A percentile compares a stretch with the other conserved stretches of the same genome.
Evolutionary conservation across 495 filamentous ascomycete species (phyloP).

Genomic region (Aspergillus incahuasiensis): DNA sequence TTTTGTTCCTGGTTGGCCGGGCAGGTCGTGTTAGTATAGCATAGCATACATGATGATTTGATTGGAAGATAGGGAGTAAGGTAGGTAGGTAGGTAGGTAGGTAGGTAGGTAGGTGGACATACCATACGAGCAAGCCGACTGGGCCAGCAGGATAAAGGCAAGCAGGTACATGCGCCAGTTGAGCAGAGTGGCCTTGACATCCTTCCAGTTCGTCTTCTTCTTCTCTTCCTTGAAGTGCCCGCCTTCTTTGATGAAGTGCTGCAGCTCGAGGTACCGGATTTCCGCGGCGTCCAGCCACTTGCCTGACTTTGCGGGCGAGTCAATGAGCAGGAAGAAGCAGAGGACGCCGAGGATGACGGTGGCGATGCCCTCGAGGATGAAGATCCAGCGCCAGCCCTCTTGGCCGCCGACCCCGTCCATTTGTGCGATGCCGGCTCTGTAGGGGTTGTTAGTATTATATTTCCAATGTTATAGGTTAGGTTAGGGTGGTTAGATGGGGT

Average conservation of each 20-base stretch:
- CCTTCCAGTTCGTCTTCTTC: conserved; percentile 17
- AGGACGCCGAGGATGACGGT: conserved; percentile 51
- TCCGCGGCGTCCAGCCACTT: conserved; percentile 23
- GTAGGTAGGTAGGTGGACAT: background rate
- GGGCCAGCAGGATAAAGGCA: conserved; percentile 26
- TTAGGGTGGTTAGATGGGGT: background rate
- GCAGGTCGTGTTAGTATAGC: too few relatives aligned
- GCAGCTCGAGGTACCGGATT: conserved; percentile 24
- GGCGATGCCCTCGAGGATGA: conserved; percentile 53
- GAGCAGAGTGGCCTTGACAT: conserved; percentile 16
- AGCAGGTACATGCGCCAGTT: conserved; percentile 30
- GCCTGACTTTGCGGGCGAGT: conserved; percentile 18
- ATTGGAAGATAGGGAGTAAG: background rate
- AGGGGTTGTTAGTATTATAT: background rate
- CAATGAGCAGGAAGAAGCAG: conserved; percentile 47
- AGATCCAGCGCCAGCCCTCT: conserved; percentile 71
- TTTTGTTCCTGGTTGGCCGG: conserved; percentile 8
- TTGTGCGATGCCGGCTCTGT: conserved; percentile 51
- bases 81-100: too few relatives aligned
- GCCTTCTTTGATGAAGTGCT: conserved; percentile 28
- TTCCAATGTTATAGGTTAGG: too few relatives aligned
- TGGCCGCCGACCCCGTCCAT: conserved; percentile 60
- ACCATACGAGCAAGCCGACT: conserved; percentile 25
- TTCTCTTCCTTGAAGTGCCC: conserved; percentile 23
- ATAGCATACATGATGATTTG: too few relatives aligned